Evolutionary conservation across 2,329 filamentous ascomycete genomes (phyloP).

Genomic region (Cladorrhinum sp.): DNA sequence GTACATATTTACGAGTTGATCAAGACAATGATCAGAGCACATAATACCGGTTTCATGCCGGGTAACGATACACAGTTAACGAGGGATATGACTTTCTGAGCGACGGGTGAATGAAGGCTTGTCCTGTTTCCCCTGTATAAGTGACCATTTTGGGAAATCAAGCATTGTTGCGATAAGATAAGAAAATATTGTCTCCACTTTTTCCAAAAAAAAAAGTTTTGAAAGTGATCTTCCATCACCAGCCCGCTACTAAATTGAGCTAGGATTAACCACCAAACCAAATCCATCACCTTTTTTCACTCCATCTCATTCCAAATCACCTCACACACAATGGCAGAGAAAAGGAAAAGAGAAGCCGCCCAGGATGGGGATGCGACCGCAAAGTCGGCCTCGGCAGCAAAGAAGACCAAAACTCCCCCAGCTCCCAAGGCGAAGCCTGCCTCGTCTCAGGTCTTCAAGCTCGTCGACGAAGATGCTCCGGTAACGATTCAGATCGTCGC

Average conservation of each 20-base stretch:
- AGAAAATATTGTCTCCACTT: background rate
- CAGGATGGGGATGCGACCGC: slow-evolving; percentile 16
- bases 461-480: slow-evolving; percentile 26
- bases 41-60: background rate
- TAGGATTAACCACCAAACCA: background rate
- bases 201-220: background rate
- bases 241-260: background rate
- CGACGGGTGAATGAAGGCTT: no score
- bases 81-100: no score
- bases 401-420: slow-evolving; percentile 22
- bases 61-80: background rate
- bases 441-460: slow-evolving; percentile 18
- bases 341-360: slow-evolving; percentile 31
- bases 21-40: background rate
- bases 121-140: background rate
- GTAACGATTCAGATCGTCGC: slow-evolving; percentile 81
- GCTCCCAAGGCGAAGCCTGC: slow-evolving; percentile 8
- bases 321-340: slow-evolving; percentile 26
- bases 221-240: background rate
- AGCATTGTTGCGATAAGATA: background rate
- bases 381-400: slow-evolving; percentile 16
- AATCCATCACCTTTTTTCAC: background rate
- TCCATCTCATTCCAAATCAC: slow-evolving; percentile 1
- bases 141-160: background rate
- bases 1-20: background rate